Conservation (phyloP, 2,329 filamentous ascomycete genomes). For the Aspergillus proliferans region DNA sequence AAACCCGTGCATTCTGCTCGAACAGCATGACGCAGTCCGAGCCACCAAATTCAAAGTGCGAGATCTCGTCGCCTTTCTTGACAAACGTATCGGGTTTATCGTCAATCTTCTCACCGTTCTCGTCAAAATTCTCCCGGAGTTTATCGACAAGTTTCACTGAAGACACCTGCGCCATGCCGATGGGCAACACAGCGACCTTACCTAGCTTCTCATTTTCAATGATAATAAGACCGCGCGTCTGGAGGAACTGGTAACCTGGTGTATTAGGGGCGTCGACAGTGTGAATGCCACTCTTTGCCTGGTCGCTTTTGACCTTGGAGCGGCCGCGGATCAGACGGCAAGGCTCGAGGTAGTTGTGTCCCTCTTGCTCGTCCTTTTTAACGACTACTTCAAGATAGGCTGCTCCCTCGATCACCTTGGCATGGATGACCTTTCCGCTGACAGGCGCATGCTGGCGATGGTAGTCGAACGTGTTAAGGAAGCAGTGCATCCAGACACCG, state of each 20-base stretch:
- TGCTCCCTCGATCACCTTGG: conserved; percentile 31
- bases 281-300: conserved; percentile 16
- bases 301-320: background rate
- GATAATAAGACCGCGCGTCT: conserved; percentile 35
- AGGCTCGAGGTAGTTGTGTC: background rate
- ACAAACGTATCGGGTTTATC: conserved; percentile 12
- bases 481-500: too few relatives aligned
- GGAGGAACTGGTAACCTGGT: conserved; percentile 38
- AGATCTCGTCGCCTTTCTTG: conserved; percentile 40
- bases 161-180: conserved; percentile 42
- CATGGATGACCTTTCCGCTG: conserved; percentile 31
- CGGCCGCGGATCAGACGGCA: background rate
- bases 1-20: conserved; percentile 1
- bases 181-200: conserved; percentile 38
- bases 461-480: too few relatives aligned
- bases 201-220: conserved; percentile 32
- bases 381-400: conserved; percentile 35
- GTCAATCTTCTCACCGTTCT: too few relatives aligned
- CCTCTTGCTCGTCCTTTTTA: background rate
- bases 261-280: conserved; percentile 18
- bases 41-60: conserved; percentile 40
- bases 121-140: background rate
- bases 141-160: conserved; percentile 28
- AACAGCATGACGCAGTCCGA: conserved; percentile 40
- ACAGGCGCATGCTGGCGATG: too few relatives aligned